phyloP scores from a whole-genome alignment of 495 filamentous ascomycete genomes.

The Neurospora sublineolata region DNA sequence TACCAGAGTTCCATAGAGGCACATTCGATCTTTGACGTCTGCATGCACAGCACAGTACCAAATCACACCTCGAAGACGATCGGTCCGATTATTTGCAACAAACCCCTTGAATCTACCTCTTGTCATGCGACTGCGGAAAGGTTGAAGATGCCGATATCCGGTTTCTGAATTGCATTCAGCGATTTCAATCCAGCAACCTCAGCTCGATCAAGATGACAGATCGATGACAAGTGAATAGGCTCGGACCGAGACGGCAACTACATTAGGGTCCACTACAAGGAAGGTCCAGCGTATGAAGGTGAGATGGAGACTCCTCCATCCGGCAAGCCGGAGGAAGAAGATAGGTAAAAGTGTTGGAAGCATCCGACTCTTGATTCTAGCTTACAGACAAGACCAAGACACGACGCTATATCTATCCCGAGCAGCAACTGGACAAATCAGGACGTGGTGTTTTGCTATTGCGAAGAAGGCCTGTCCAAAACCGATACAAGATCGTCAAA shows the following conservation, averaged over 20 bases:
- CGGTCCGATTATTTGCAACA: conserved; percentile 21
- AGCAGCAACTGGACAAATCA: neutral
- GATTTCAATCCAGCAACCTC: neutral
- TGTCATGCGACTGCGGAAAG: neutral
- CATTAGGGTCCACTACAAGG: neutral
- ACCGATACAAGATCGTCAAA: neutral
- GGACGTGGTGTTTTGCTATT: neutral
- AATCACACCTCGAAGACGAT: neutral
- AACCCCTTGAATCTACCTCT: conserved; percentile 1
- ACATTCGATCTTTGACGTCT: neutral
- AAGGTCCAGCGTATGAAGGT: neutral
- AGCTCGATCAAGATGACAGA: neutral
- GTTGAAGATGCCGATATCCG: neutral
- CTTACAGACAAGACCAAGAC: neutral
- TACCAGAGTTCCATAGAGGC: neutral
- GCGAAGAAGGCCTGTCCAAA: neutral
- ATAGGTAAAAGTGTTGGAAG: neutral
- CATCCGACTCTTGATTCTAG: neutral
- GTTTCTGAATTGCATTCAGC: neutral
- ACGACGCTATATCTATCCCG: neutral
- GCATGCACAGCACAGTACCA: neutral
- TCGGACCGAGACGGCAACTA: neutral
- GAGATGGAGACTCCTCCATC: neutral
- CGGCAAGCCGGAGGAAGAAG: neutral
- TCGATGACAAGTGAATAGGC: neutral